Percentiles rank a stretch among this genome's conserved stretches.
phyloP scores from a whole-genome alignment of 108 stramenopile genomes.

The Chaetoceros muelleri region DNA sequence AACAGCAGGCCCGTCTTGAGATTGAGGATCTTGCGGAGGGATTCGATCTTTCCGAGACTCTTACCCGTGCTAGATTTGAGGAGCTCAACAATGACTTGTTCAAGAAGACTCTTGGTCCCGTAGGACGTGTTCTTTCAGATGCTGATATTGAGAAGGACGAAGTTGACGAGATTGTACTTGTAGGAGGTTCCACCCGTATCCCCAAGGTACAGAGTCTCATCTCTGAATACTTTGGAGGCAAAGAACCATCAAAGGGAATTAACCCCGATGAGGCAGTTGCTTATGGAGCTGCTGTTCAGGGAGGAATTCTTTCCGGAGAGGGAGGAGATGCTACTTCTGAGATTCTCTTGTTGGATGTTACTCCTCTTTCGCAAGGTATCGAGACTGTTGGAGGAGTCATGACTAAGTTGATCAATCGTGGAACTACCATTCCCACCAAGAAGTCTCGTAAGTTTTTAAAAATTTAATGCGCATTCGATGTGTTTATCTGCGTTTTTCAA shows the following conservation, averaged over 20 bases:
- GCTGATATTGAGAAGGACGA: conserved; percentile 81
- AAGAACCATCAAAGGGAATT: conserved; percentile 84
- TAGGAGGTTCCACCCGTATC: conserved; percentile 96
- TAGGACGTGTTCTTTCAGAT: conserved; percentile 85
- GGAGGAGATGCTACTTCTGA: conserved; percentile 68
- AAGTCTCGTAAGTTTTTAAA: conserved; percentile 44
- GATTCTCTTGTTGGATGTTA: conserved; percentile 87
- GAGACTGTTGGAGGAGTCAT: conserved; percentile 90
- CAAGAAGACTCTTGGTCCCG: conserved; percentile 91
- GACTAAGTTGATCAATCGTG: conserved; percentile 74
- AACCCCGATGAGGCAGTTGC: conserved; percentile 98
- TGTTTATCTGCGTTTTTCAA: neutral
- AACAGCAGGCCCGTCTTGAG: conserved; percentile 71
- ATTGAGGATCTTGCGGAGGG: conserved; percentile 80
- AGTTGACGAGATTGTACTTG: conserved; percentile 93
- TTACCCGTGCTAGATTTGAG: conserved; percentile 96
- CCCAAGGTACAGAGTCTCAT: conserved; percentile 89
- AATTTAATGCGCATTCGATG: neutral
- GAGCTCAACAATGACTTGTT: conserved; percentile 94
- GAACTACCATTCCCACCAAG: conserved; percentile 84
- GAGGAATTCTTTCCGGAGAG: conserved; percentile 79
- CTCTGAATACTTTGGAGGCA: conserved; percentile 92
- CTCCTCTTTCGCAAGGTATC: conserved; percentile 89
- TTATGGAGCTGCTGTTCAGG: conserved; percentile 95
- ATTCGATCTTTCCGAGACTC: conserved; percentile 71